Percentiles rank a stretch among this genome's conserved stretches.
phyloP scores from a whole-genome alignment of 2,329 filamentous ascomycete genomes.

The Penicillium sp. region DNA sequence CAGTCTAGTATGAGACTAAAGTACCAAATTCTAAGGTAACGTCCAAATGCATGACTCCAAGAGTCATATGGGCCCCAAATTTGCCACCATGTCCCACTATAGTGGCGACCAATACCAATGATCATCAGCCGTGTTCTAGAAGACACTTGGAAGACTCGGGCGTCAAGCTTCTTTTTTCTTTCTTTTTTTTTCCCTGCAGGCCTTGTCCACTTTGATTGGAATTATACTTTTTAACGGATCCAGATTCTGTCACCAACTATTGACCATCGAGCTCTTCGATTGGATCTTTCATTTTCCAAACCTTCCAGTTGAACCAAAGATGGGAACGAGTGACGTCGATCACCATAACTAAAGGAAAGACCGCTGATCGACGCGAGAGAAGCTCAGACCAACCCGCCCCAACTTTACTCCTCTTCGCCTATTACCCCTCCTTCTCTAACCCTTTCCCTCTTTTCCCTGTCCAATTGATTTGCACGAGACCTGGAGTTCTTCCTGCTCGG shows the following conservation, averaged over 20 bases:
- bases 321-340: conserved; percentile 22
- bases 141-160: conserved; percentile 33
- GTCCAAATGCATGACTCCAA: conserved; percentile 4
- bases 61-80: conserved; percentile 2
- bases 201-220: background rate
- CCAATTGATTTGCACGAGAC: conserved; percentile 4
- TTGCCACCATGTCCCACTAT: conserved; percentile 9
- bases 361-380: conserved; percentile 18
- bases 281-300: background rate
- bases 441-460: conserved; percentile 8
- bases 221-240: background rate
- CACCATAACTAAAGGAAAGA: conserved; percentile 5
- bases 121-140: conserved; percentile 32
- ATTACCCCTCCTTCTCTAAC: conserved; percentile 7
- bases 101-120: conserved; percentile 8
- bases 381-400: conserved; percentile 24
- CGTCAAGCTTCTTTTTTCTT: conserved; percentile 22
- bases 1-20: background rate
- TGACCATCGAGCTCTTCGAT: background rate
- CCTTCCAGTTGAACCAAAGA: background rate
- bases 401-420: conserved; percentile 18
- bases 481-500: conserved; percentile 1
- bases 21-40: background rate
- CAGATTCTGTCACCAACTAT: background rate
- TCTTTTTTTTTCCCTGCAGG: background rate